Base-by-base conservation (phyloP, 352 stramenopile species). In the Elongisporangium senticosum region DNA sequence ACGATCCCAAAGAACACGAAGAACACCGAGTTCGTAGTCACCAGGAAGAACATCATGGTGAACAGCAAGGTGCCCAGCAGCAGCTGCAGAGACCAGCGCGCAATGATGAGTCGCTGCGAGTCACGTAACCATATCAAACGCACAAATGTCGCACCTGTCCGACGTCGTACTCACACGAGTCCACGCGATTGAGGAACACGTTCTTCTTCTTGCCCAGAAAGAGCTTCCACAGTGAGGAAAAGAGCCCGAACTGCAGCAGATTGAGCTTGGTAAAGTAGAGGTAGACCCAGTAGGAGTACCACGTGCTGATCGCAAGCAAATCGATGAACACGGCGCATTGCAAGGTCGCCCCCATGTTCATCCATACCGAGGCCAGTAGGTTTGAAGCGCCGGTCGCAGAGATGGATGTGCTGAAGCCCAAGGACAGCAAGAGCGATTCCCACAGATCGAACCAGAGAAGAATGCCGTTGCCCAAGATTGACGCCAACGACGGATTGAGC, bases 191-290 rank as follows among this genome's bases (percentile, higher is more conserved):
- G 15, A 93, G 83, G 22, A 98, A 58, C 11, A 98, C 71, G 55
- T 98, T 98, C 21, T 88, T 85, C 65, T 98, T 98, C 67, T 96
- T 97, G 20, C 95, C 95, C 40, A 96, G 69, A 64, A 98, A 98
- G 1, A 98, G 72, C 50, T 93, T 87, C 83, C 90, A 98, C 0
- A 97, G 69, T 20, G 90, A 93, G 48, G 81, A 83, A 51, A 98
- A 77, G 17, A 93, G 59, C 1, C 71, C 71, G 49, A 90, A 83
- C 58, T 98, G 87, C 26, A 88, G 66, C 47, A 71, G 71, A 53
- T 96, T 93, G 7, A 97, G 71, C 61, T 88, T 86, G 33, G 84
- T 80, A 51, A 98, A 97, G 60, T 89, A 80, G 56, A 83, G 75
- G 37, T 86, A 93, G 52, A 97, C 73, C 66, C 94, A 86, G 62